Conservation (phyloP, 306 rosid species). For the Dryas alaskensis region DNA sequence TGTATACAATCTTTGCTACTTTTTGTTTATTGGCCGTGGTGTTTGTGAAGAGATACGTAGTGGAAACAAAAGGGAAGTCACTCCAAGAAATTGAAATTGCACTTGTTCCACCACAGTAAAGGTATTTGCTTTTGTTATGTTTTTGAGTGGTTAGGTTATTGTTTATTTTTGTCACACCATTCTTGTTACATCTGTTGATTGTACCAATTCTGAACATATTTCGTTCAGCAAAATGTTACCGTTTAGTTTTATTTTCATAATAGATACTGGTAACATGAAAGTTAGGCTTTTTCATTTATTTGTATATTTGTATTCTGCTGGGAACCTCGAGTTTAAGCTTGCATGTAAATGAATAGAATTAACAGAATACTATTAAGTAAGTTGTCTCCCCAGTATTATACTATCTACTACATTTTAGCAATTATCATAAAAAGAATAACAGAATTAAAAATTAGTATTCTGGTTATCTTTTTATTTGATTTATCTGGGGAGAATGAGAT, state of each 20-base stretch:
- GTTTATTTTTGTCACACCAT: neutral
- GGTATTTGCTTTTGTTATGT: constrained; percentile 13
- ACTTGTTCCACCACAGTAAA: constrained; percentile 47
- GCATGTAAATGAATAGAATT: neutral
- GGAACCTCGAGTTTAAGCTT: neutral
- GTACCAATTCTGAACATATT: neutral
- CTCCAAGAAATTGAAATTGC: constrained; percentile 91
- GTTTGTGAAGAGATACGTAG: constrained; percentile 69
- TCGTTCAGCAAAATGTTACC: neutral
- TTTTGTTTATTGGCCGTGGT: constrained; percentile 57
- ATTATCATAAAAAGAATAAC: neutral
- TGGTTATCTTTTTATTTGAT: no score
- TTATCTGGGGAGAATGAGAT: no score
- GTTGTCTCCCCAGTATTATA: neutral
- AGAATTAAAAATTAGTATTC: no score
- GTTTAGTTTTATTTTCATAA: constrained; percentile 2
- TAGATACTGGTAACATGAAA: neutral
- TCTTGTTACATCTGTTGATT: neutral
- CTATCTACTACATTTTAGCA: neutral
- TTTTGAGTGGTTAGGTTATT: neutral
- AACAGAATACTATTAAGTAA: neutral
- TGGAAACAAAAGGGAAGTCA: constrained; percentile 87
- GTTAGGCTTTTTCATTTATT: neutral
- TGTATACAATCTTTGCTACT: constrained; percentile 55
- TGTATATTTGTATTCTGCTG: no score